Conservation (phyloP, 2,329 filamentous ascomycete species). For the Colletotrichum sp. region DNA sequence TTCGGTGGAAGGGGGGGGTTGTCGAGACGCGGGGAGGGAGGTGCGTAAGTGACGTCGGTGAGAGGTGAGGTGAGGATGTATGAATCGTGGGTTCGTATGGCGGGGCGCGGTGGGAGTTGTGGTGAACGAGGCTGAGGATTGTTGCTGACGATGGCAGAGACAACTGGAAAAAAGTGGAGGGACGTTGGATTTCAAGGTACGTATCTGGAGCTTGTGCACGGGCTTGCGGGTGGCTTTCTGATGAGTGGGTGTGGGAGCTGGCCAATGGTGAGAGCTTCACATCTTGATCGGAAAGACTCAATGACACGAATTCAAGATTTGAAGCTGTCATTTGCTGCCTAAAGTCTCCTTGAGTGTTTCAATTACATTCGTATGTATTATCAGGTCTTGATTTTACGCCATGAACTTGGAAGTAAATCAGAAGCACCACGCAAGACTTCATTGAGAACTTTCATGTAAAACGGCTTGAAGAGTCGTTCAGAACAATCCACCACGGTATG, state of each 20-base stretch:
- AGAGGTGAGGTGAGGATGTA: neutral
- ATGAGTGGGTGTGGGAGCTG: neutral
- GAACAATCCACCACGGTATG: neutral
- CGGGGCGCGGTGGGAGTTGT: neutral
- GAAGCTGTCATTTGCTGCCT: too few species aligned
- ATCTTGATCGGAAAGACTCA: neutral
- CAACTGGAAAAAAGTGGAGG: neutral
- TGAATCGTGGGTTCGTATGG: neutral
- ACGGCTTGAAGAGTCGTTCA: fast-evolving
- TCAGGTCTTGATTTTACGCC: too few species aligned
- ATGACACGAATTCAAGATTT: neutral
- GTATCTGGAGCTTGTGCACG: conserved; percentile 9
- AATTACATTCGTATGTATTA: too few species aligned
- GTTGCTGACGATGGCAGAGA: neutral
- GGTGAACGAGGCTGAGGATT: conserved; percentile 2
- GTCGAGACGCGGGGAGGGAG: neutral
- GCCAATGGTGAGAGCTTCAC: neutral
- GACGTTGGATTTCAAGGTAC: neutral
- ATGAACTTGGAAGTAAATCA: too few species aligned
- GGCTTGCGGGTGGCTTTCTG: neutral
- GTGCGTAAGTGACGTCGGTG: neutral
- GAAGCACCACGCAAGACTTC: neutral
- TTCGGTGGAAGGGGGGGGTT: neutral
- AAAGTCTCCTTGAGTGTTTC: too few species aligned
- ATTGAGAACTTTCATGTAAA: neutral